Conservation (phyloP, 2,329 filamentous ascomycete genomes). For the Colletotrichum horii region DNA sequence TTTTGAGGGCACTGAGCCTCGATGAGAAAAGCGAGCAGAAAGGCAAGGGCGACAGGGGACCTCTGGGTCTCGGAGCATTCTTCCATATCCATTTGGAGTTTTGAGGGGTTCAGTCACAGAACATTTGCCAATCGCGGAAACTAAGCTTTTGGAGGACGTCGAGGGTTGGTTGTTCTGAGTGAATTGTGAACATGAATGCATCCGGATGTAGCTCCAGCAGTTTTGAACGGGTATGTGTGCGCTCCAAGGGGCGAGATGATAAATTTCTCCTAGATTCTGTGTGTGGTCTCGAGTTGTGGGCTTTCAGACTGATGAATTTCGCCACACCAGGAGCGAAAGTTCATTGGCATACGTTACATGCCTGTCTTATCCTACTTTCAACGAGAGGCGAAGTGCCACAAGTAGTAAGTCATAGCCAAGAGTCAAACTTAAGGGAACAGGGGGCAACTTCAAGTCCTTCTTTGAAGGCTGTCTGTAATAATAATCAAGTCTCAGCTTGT, state of each 20-base stretch:
- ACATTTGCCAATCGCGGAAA: not conserved
- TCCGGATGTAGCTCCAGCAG: not conserved
- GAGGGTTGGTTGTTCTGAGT: not conserved
- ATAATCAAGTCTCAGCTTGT: not conserved
- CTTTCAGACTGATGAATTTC: not conserved
- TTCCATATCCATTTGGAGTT: not conserved
- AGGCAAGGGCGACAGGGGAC: not conserved
- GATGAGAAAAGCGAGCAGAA: not conserved
- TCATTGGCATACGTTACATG: not conserved
- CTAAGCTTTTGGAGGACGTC: not conserved
- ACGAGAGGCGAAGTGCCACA: not conserved
- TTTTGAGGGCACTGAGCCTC: not conserved
- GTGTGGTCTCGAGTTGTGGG: not conserved
- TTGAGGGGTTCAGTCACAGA: not conserved
- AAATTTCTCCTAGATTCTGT: not conserved
- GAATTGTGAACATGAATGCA: not conserved
- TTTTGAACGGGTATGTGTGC: not conserved
- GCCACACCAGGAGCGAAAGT: not conserved
- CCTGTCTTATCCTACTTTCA: not conserved
- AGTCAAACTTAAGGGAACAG: not conserved
- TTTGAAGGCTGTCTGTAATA: not conserved
- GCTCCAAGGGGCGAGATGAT: not conserved
- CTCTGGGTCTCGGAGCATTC: not conserved
- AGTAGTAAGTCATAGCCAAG: not conserved
- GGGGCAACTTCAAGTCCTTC: accelerated